A percentile compares a stretch with the other conserved stretches of the same genome.
Evolutionary conservation across 2,329 filamentous ascomycete species (phyloP).

Genomic region (Mollisiaceae sp.): DNA sequence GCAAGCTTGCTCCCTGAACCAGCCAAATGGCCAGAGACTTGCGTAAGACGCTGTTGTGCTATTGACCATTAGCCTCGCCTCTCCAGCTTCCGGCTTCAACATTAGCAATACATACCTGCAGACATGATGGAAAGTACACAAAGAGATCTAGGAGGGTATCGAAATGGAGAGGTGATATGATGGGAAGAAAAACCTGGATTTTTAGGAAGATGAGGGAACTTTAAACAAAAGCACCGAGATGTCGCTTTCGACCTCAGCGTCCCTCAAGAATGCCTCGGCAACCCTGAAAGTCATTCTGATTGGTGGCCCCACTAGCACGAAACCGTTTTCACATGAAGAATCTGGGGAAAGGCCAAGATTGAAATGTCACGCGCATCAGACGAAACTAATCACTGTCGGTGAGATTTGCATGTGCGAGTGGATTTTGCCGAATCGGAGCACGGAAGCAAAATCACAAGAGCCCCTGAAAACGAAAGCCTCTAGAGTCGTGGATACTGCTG

Average conservation of each 20-base stretch:
- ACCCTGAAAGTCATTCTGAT: neutral
- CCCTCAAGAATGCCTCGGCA: conserved; percentile 9
- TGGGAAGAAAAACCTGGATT: conserved; percentile 2
- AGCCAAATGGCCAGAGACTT: conserved; percentile 66
- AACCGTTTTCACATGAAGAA: conserved; percentile 24
- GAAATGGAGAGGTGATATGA: neutral
- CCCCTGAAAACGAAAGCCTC: neutral
- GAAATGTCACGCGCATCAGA: conserved; percentile 14
- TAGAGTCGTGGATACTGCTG: neutral
- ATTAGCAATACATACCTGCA: conserved; percentile 31
- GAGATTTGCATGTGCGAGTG: conserved; percentile 19
- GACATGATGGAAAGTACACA: conserved; percentile 32
- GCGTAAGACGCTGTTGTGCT: conserved; percentile 47
- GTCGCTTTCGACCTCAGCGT: neutral
- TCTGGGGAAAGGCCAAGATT: conserved; percentile 8
- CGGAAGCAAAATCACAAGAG: neutral
- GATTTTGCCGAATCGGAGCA: neutral
- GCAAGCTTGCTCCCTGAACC: conserved; percentile 44
- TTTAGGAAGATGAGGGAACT: neutral
- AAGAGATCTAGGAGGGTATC: neutral
- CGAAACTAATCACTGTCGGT: conserved; percentile 6
- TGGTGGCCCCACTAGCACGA: conserved; percentile 7
- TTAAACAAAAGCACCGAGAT: conserved; percentile 9
- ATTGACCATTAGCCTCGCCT: conserved; percentile 32
- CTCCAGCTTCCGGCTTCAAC: neutral